These are phyloP conservation scores for Ploettnerulaceae sp. DNA, from an alignment of 2,329 filamentous ascomycete species.

Conservation along the genomic window DNA sequence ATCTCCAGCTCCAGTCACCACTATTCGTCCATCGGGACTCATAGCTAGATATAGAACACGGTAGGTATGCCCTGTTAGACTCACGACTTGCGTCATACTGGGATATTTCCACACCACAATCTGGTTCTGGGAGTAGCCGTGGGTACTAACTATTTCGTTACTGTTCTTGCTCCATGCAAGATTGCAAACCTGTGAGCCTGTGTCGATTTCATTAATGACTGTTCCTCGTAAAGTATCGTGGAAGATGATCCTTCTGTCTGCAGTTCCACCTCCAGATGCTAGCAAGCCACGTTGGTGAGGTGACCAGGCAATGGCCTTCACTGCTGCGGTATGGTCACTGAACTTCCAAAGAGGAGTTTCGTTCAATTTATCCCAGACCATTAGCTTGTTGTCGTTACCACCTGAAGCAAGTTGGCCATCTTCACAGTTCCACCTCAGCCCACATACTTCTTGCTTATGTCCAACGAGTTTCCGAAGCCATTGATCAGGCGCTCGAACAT, in stretches of 20 bases:
- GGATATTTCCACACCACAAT: constrained; percentile 99
- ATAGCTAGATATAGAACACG: constrained; percentile 94
- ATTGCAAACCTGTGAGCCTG: constrained; percentile 98
- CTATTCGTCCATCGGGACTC: constrained; percentile 90
- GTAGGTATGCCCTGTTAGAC: constrained; percentile 92
- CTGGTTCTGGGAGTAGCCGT: constrained; percentile 96
- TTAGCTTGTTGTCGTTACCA: constrained; percentile 97
- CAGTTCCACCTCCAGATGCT: constrained; percentile 93
- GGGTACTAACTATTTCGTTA: constrained; percentile 94
- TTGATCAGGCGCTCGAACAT: constrained; percentile 88
- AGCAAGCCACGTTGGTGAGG: constrained; percentile 90
- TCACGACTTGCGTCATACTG: constrained; percentile 94
- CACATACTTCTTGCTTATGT: constrained; percentile 97
- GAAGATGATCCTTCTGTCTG: constrained; percentile 94
- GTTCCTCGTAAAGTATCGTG: constrained; percentile 89
- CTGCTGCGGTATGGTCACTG: constrained; percentile 88
- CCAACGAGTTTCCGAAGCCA: constrained; percentile 82
- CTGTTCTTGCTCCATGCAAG: constrained; percentile 96
- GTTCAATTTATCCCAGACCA: constrained; percentile 97
- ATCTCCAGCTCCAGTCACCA: constrained; percentile 93
- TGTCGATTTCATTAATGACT: constrained; percentile 83
- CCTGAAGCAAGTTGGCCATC: constrained; percentile 92
- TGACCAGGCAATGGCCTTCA: constrained; percentile 97
- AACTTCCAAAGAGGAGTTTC: constrained; percentile 91
- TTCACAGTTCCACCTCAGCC: constrained; percentile 93